These are phyloP conservation scores for Nicotiana rustica DNA, from an alignment of 305 asterid species.

Conservation along the genomic window DNA sequence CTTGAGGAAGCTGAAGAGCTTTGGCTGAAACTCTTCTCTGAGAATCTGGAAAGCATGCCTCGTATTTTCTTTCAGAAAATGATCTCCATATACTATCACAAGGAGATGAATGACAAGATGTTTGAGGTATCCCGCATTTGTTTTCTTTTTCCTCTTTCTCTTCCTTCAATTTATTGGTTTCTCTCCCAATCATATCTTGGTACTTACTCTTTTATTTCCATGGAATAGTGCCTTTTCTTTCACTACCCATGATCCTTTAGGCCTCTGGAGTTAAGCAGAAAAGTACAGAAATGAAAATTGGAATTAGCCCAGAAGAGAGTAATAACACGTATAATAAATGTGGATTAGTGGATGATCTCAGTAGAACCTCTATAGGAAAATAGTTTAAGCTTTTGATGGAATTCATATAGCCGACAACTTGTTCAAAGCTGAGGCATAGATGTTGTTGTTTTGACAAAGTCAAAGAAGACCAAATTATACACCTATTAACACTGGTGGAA, in stretches of 20 bases:
- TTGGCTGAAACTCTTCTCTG: constrained; percentile 75
- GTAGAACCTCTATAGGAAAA: background rate
- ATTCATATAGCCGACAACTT: too few species aligned
- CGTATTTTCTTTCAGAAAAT: constrained; percentile 86
- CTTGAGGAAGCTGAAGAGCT: constrained; percentile 88
- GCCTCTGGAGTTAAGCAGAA: background rate
- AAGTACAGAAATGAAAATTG: background rate
- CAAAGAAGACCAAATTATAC: too few species aligned
- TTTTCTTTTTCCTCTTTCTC: background rate
- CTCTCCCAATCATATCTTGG: background rate
- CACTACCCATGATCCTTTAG: background rate
- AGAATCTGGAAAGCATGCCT: constrained; percentile 89
- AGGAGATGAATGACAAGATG: constrained; percentile 83
- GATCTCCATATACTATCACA: constrained; percentile 69
- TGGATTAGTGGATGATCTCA: background rate
- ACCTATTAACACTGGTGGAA: too few species aligned
- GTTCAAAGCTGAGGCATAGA: too few species aligned
- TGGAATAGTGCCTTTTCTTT: background rate
- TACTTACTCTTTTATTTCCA: background rate
- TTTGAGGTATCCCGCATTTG: constrained; percentile 67
- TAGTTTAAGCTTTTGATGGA: background rate
- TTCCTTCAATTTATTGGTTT: background rate
- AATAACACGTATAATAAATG: background rate
- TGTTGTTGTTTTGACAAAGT: too few species aligned
- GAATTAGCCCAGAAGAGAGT: background rate